Evolutionary conservation across 306 rosid genomes (phyloP).

Genomic region (Prunus mira): DNA sequence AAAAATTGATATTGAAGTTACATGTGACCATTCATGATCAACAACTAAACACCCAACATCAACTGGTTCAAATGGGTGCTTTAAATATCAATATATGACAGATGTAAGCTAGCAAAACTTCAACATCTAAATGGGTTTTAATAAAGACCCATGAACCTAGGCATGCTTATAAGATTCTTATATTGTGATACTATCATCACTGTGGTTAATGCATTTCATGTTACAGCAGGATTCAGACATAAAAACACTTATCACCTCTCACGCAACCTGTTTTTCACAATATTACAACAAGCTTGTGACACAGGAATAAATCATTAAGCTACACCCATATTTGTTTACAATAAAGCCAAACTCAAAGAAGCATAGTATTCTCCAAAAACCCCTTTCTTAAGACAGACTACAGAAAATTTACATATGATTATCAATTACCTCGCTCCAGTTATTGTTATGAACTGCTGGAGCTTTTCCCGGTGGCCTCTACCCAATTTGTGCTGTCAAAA

Average conservation of each 20-base stretch:
- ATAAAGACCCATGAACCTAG: neutral
- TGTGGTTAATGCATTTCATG: neutral
- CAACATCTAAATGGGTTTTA: neutral
- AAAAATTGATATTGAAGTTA: neutral
- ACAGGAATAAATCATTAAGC: neutral
- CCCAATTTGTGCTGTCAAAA: slow-evolving; percentile 78
- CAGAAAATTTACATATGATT: slow-evolving; percentile 10
- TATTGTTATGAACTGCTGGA: slow-evolving; percentile 89
- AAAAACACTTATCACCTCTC: neutral
- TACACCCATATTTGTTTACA: neutral
- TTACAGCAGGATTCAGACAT: neutral
- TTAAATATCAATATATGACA: neutral
- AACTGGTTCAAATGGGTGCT: neutral
- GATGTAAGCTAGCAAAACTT: neutral
- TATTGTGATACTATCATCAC: neutral
- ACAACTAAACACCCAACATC: neutral
- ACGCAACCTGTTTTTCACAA: neutral
- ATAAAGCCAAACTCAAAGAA: no score
- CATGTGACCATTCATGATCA: neutral
- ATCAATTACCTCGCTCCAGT: slow-evolving; percentile 85
- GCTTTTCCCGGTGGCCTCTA: slow-evolving; percentile 91
- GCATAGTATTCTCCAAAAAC: neutral
- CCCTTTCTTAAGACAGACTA: neutral
- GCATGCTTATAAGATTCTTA: neutral
- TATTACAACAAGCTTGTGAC: neutral